Evolutionary conservation across 768 basidiomycete genomes (phyloP), one percentile per base, ranked within the genome.

Genomic region (Boletus huronensis): DNA sequence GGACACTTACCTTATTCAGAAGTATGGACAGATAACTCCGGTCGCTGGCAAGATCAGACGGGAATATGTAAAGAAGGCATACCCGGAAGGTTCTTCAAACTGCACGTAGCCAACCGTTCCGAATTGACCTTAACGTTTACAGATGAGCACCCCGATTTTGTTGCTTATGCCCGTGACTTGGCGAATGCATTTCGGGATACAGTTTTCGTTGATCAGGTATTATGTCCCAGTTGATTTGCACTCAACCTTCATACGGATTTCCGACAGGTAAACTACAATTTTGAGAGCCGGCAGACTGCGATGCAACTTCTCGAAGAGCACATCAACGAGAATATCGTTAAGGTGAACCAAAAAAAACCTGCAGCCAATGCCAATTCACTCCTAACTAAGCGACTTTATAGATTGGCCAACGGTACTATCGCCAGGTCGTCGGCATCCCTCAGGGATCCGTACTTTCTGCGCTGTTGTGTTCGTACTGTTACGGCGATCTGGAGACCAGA

Each of bases 371-470:
- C 13, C 13, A 25, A 25, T 19, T 29, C 3, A 19, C 59, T 45
- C 55, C 36, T 40, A 40, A 57, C 32, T 36, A 31, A 36, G 25
- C 32, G 16, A 13, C 31, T 7, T 41, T 35, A 21, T 59, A 96
- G 93, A 93, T 97, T 49, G 90, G 89, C 1, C 62, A 73, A n/a
- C 71, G 80, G 39, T 92, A 87, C 64, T 96, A 88, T 66, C 84
- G 88, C 13, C 97, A 99, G 70, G 82, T 80, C n/a, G 82, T 91
- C 28, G 97, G 97, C 3, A 99, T 99, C 23, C 96, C 97, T 1
- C 97, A 99, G 70, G 97, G 97, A 21, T 98, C 95, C 3, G 84
- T 94, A n/a, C 73, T 98, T n/a, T 97, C 94, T 7, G 81, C 89
- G 0, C 66, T 98, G n/a, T 74, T 99, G 1, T 99, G 97, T 68